Evolutionary conservation across 2,329 filamentous ascomycete species (phyloP).

Genomic region (Trichophyton mentagrophytes): DNA sequence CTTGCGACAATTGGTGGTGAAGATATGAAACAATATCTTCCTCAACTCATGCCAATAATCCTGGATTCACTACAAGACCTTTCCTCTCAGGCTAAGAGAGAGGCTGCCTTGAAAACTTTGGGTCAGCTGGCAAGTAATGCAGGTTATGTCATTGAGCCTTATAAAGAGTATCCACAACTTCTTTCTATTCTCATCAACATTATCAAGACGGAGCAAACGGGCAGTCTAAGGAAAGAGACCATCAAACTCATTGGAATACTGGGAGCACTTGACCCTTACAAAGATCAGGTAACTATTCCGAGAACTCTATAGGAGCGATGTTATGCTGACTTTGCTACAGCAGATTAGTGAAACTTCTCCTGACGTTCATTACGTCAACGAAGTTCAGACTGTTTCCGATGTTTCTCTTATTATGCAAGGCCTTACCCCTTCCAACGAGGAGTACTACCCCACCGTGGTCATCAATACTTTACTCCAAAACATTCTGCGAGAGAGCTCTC

Average conservation of each 20-base stretch:
- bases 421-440: constrained; percentile 88
- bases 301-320: background rate
- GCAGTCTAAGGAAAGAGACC: constrained; percentile 76
- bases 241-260: constrained; percentile 95
- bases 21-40: constrained; percentile 85
- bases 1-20: constrained; percentile 86
- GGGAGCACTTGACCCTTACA: constrained; percentile 89
- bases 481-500: constrained; percentile 79
- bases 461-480: constrained; percentile 83
- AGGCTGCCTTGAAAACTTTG: constrained; percentile 78
- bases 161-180: constrained; percentile 85
- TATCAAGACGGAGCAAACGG: constrained; percentile 82
- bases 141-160: constrained; percentile 94
- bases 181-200: constrained; percentile 88
- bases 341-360: constrained; percentile 83
- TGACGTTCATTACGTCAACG: constrained; percentile 59
- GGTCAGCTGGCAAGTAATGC: constrained; percentile 91
- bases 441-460: constrained; percentile 96
- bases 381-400: constrained; percentile 65
- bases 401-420: constrained; percentile 98
- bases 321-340: constrained; percentile 19
- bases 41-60: constrained; percentile 86
- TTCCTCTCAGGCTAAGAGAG: constrained; percentile 76
- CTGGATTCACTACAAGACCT: constrained; percentile 89
- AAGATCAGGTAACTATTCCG: constrained; percentile 53